Conservation (phyloP, 2,329 filamentous ascomycete species). For the Aspergillus luchuensis region DNA sequence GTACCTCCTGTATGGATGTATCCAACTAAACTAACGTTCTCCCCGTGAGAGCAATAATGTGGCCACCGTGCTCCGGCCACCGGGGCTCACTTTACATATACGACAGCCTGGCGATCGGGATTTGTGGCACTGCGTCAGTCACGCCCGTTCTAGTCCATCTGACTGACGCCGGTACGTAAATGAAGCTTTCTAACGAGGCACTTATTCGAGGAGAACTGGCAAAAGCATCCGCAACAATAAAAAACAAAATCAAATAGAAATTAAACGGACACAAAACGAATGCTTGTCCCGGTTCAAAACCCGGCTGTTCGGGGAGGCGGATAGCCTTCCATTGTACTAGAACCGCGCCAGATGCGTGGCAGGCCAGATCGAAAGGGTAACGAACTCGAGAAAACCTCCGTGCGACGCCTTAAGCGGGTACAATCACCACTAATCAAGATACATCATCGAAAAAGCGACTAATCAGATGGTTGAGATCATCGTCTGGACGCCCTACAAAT, state of each 20-base stretch:
- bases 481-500: constrained; percentile 24
- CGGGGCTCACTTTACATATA: neutral
- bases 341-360: neutral
- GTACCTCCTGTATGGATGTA: neutral
- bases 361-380: constrained; percentile 2
- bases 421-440: constrained; percentile 18
- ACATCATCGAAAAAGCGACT: constrained; percentile 18
- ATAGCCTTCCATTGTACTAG: neutral
- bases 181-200: neutral
- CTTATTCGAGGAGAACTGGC: no score
- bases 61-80: neutral
- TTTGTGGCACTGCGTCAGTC: constrained; percentile 1
- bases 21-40: no score
- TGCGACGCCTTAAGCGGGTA: constrained; percentile 5
- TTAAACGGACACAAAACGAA: no score
- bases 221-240: no score
- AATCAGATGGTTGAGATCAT: constrained; percentile 29
- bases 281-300: neutral
- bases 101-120: neutral
- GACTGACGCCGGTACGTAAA: neutral
- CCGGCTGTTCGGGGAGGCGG: neutral
- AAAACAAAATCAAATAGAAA: no score
- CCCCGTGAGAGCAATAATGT: neutral
- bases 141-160: neutral
- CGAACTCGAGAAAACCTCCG: constrained; percentile 6